Evolutionary conservation across 2,329 filamentous ascomycete species (phyloP), one percentile per base, ranked within the genome.

Genomic region (Apiospora aurea): DNA sequence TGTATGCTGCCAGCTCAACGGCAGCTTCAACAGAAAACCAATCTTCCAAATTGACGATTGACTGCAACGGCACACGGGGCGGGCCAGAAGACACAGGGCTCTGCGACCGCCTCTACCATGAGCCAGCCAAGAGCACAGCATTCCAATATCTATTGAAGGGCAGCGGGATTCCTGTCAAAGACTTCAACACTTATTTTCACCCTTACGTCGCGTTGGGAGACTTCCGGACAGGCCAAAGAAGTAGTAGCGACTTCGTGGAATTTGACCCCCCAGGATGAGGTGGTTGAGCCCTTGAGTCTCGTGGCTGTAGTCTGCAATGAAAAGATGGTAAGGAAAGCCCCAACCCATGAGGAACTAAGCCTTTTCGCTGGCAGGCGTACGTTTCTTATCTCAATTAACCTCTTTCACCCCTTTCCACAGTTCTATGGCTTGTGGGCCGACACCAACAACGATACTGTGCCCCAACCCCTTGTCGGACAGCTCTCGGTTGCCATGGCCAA

Each of bases 181-280:
- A 89, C 70, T 78, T 89, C 11, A 84, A 89, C 76, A 80, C 87
- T 0, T 85, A 87, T 68, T 80, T 87, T 1, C 87, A 89, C 74
- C 83, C 85, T 0, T 89, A 86, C 71, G 84, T 89, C 8, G 88
- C 89, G 0, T 85, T 89, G 70, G 87, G 88, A 2, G 89, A 89
- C 75, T 78, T 80, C 4, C 84, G 81, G 2, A 76, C 13, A n/a
- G 11, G 18, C 6, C 29, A n/a, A 29, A 18, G 2, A 4, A 21
- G 69, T 24, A 79, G 76, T 5, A 34, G 70, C 3, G 79, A 76
- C 8, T 83, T 78, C 72, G 77, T 78, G 14, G 79, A 76, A 0
- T 88, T 86, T 61, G 78, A 86, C 51, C 85, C 87, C 87, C 0
- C 71, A 78, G 26, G 67, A 80, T 2, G 75, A 81, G 16, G 84